Conservation (phyloP, 1,284 basidiomycete species). For the Leccinum huronense region DNA sequence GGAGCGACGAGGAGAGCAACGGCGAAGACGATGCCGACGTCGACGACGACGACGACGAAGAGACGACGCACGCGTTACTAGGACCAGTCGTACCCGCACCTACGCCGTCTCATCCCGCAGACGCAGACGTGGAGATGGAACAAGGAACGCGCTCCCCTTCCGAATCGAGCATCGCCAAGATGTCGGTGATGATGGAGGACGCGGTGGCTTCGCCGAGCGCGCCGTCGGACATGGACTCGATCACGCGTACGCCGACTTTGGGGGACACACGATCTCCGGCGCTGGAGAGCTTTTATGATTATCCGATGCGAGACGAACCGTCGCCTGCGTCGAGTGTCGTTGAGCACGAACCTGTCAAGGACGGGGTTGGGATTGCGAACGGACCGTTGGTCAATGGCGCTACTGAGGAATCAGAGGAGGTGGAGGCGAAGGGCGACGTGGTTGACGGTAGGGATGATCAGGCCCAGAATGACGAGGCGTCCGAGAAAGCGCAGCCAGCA, state of each 20-base stretch:
- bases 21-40: background rate
- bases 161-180: slow-evolving; percentile 4
- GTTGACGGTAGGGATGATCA: background rate
- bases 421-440: background rate
- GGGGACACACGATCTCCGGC: slow-evolving; percentile 27
- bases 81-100: slow-evolving; percentile 13
- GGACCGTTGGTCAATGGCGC: background rate
- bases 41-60: slow-evolving; percentile 30
- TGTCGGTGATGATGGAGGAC: slow-evolving; percentile 18
- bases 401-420: background rate
- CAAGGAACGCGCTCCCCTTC: slow-evolving; percentile 11
- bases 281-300: slow-evolving; percentile 32
- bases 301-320: slow-evolving; percentile 25
- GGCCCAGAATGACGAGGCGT: background rate
- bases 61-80: slow-evolving; percentile 34
- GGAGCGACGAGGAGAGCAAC: slow-evolving; percentile 18
- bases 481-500: slow-evolving; percentile 2
- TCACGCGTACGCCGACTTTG: slow-evolving; percentile 28
- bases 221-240: slow-evolving; percentile 34
- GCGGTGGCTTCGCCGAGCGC: slow-evolving; percentile 22
- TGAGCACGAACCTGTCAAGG: slow-evolving; percentile 28
- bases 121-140: slow-evolving; percentile 11
- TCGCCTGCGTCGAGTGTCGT: slow-evolving; percentile 35
- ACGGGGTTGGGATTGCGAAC: background rate
- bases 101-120: background rate